Evolutionary conservation across 768 basidiomycete species (phyloP).

Genomic region (Postia placenta): DNA sequence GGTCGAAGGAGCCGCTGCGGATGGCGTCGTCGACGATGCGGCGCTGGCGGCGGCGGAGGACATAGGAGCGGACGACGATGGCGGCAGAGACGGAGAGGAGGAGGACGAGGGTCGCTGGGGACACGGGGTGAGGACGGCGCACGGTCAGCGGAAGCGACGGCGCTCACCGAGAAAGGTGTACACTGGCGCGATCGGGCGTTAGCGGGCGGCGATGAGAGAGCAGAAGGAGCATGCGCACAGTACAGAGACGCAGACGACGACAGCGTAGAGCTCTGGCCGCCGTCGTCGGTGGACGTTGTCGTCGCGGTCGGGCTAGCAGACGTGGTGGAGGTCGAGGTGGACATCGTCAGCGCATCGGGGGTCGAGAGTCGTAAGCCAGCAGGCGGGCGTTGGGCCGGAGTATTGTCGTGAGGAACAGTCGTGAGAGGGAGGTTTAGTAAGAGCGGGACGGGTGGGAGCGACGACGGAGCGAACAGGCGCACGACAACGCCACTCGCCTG

Average conservation of each 20-base stretch:
- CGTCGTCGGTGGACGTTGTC: background rate
- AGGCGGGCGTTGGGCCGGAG: no score
- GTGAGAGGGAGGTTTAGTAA: no score
- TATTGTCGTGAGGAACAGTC: no score
- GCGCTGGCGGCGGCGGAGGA: constrained; percentile 57
- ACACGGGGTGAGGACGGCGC: background rate
- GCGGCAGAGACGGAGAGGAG: constrained; percentile 62
- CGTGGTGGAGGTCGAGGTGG: background rate
- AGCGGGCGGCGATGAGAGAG: constrained; percentile 8
- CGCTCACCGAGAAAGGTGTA: constrained; percentile 21
- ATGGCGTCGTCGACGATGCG: constrained; percentile 58
- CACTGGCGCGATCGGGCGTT: constrained; percentile 13
- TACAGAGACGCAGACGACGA: constrained; percentile 12
- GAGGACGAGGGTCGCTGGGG: constrained; percentile 55
- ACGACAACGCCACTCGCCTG: no score
- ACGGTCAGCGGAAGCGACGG: background rate
- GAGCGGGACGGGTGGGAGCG: no score
- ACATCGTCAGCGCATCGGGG: background rate
- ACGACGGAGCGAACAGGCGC: no score
- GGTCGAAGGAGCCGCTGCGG: constrained; percentile 53
- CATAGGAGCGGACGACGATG: constrained; percentile 57
- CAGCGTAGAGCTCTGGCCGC: background rate
- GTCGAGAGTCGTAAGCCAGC: no score
- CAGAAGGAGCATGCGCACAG: constrained; percentile 10
- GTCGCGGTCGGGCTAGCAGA: background rate